Conservation (phyloP, 345 rosid genomes). For the Combretum micranthum region DNA sequence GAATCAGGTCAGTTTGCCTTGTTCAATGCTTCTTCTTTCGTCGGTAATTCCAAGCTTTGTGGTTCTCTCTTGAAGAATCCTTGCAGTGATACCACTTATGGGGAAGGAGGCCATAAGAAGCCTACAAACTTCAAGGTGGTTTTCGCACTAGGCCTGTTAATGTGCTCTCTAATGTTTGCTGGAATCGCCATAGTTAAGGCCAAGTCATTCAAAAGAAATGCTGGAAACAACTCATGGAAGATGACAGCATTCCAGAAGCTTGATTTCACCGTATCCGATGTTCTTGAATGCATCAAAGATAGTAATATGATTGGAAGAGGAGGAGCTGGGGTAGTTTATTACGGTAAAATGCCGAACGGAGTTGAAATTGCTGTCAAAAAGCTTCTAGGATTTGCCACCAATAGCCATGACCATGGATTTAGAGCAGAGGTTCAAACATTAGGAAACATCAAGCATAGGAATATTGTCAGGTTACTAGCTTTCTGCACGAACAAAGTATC, state of each 20-base stretch:
- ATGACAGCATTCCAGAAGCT: conserved; percentile 63
- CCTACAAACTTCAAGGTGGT: conserved; percentile 36
- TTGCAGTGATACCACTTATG: conserved; percentile 24
- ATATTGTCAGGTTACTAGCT: conserved; percentile 58
- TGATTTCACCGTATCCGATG: conserved; percentile 37
- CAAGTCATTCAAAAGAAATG: conserved; percentile 34
- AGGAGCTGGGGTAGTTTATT: conserved; percentile 66
- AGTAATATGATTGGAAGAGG: conserved; percentile 64
- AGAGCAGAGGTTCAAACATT: conserved; percentile 58
- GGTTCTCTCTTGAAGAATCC: conserved; percentile 34
- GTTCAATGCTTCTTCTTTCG: conserved; percentile 52
- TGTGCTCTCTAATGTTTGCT: conserved; percentile 40
- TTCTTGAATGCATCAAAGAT: conserved; percentile 58
- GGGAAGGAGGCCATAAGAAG: conserved; percentile 13
- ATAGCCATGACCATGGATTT: conserved; percentile 50
- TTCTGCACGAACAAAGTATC: conserved; percentile 59
- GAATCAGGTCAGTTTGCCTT: conserved; percentile 49
- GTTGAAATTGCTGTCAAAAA: conserved; percentile 61
- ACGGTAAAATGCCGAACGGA: conserved; percentile 50
- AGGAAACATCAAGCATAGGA: conserved; percentile 62
- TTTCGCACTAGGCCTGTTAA: conserved; percentile 44
- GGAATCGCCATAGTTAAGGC: conserved; percentile 41
- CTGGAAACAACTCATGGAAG: conserved; percentile 33
- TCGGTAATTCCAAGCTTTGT: conserved; percentile 55
- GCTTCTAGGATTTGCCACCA: conserved; percentile 35